A percentile compares a stretch with the other conserved stretches of the same genome.
These are phyloP conservation scores for Fallopia convolvulus DNA, from an alignment of 148 eudicot species.

Conservation along the genomic window DNA sequence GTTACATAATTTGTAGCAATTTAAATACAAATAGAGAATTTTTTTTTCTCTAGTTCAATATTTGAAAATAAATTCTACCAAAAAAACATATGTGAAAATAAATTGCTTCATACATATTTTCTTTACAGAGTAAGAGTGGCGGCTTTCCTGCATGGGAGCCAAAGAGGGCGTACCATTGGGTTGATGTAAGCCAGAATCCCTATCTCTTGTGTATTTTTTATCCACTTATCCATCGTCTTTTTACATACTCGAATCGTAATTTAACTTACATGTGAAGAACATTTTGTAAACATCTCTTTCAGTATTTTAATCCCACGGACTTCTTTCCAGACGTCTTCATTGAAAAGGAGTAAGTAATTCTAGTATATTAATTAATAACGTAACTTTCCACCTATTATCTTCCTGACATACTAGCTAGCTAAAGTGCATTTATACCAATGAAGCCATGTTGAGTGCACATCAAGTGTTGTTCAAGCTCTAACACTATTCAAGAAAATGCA, in stretches of 20 bases:
- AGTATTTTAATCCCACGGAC: slow-evolving; percentile 57
- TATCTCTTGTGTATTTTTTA: too few species aligned
- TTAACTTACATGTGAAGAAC: neutral
- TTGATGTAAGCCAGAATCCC: slow-evolving; percentile 24
- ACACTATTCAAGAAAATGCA: slow-evolving; percentile 27
- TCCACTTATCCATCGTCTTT: too few species aligned
- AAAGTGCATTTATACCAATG: neutral
- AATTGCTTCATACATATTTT: too few species aligned
- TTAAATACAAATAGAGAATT: too few species aligned
- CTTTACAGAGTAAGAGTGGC: slow-evolving; percentile 36
- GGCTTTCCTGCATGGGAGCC: slow-evolving; percentile 57
- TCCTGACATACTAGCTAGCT: too few species aligned
- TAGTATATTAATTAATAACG: neutral
- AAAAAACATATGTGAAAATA: too few species aligned
- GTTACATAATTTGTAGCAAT: too few species aligned
- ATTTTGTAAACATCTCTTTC: neutral
- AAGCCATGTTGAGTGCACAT: slow-evolving; percentile 36
- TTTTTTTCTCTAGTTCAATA: too few species aligned
- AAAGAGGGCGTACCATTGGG: slow-evolving; percentile 34
- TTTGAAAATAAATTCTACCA: too few species aligned
- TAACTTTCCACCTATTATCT: neutral
- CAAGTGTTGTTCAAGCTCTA: slow-evolving; percentile 33
- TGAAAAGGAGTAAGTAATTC: slow-evolving; percentile 43
- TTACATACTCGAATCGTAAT: neutral
- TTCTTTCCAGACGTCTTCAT: slow-evolving; percentile 42